Percentiles rank a stretch among this genome's conserved stretches.
These are phyloP conservation scores for Ilex asprella DNA, from an alignment of 257 asterid genomes.

Conservation along the genomic window DNA sequence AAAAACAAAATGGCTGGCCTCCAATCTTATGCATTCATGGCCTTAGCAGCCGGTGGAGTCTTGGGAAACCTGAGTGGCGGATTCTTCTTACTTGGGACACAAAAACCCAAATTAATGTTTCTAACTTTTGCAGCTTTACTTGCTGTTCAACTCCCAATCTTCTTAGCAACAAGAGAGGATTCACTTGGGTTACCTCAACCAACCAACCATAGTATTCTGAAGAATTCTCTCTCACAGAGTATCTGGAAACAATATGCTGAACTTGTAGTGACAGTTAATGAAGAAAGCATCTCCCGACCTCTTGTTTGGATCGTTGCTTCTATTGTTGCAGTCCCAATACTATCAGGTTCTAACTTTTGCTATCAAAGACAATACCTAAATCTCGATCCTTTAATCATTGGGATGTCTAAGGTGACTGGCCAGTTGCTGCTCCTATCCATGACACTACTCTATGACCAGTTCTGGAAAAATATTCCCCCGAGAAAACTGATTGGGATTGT, in stretches of 20 bases:
- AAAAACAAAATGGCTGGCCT: conserved; percentile 46
- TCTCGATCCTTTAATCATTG: conserved; percentile 64
- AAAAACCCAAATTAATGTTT: conserved; percentile 61
- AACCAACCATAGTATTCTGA: conserved; percentile 12
- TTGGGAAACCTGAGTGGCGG: conserved; percentile 82
- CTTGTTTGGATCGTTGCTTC: conserved; percentile 64
- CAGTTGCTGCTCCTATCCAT: conserved; percentile 64
- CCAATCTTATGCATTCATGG: conserved; percentile 84
- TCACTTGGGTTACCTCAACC: conserved; percentile 52
- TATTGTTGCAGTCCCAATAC: conserved; percentile 40
- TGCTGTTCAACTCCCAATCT: conserved; percentile 48
- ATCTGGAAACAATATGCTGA: conserved; percentile 48
- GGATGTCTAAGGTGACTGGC: conserved; percentile 81
- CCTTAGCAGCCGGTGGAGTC: conserved; percentile 72
- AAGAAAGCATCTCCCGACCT: conserved; percentile 47
- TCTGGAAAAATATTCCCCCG: conserved; percentile 49
- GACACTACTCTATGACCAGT: conserved; percentile 45
- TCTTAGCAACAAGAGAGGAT: conserved; percentile 48
- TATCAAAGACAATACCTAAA: conserved; percentile 71
- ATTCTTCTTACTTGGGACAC: conserved; percentile 46
- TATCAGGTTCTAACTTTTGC: conserved; percentile 84
- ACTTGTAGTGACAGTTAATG: conserved; percentile 47
- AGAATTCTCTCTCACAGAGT: conserved; percentile 30
- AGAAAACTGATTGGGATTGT: conserved; percentile 39
- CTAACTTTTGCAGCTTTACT: conserved; percentile 55